These are phyloP conservation scores for Fusarium tuaranense DNA, from an alignment of 2,329 filamentous ascomycete species.

Conservation along the genomic window DNA sequence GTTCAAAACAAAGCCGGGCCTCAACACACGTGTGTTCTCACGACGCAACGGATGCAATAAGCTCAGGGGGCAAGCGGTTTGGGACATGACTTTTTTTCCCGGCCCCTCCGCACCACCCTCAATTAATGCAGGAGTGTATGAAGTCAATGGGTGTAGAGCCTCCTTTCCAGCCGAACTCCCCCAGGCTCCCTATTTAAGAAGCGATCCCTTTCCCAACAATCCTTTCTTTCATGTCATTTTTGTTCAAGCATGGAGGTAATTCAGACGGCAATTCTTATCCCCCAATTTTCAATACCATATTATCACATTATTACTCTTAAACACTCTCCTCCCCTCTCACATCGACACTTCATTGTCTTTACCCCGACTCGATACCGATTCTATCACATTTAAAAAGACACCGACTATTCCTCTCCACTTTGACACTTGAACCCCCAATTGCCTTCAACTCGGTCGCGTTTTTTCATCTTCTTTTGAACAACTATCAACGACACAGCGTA, in stretches of 20 bases:
- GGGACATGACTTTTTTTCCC: not conserved
- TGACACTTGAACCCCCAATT: not conserved
- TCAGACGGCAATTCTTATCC: not conserved
- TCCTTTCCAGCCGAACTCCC: not conserved
- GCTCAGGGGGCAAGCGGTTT: not conserved
- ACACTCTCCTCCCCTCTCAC: not conserved
- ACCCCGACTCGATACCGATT: not conserved
- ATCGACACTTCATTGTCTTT: not conserved
- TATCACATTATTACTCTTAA: not conserved
- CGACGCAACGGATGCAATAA: not conserved
- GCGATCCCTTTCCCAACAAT: not conserved
- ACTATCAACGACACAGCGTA: not conserved
- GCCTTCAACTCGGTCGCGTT: not conserved
- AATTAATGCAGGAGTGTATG: not conserved
- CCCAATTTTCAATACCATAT: not conserved
- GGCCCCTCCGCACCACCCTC: not conserved
- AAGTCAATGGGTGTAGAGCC: not conserved
- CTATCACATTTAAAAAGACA: not conserved
- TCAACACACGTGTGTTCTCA: not conserved
- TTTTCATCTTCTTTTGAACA: not conserved
- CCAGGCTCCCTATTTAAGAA: not conserved
- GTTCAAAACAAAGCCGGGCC: not conserved
- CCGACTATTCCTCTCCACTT: not conserved
- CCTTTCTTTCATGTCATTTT: not conserved
- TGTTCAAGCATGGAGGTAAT: not conserved